A percentile compares a stretch with the other conserved stretches of the same genome.
phyloP scores from a whole-genome alignment of 805 yeast genomes.

The Myxozyma melibiosi region DNA sequence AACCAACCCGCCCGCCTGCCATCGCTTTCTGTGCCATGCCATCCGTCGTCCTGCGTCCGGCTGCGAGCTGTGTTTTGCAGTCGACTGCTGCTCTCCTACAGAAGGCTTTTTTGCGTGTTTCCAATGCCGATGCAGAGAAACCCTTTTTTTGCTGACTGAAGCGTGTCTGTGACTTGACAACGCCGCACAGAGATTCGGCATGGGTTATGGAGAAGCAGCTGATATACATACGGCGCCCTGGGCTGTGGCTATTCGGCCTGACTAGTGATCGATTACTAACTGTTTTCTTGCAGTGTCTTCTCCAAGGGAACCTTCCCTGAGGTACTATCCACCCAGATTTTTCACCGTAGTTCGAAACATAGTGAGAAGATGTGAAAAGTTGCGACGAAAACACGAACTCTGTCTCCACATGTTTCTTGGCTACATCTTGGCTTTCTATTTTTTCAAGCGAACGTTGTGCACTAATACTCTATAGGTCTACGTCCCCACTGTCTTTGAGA shows the following conservation, averaged over 20 bases:
- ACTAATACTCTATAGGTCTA: slow-evolving; percentile 51
- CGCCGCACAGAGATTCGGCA: slow-evolving; percentile 2
- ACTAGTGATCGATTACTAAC: neutral
- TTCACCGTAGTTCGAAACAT: too few species aligned
- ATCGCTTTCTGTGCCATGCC: neutral
- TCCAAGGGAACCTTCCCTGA: slow-evolving; percentile 91
- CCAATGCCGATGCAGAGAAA: too few species aligned
- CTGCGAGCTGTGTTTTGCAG: too few species aligned
- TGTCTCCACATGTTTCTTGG: too few species aligned
- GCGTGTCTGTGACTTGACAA: slow-evolving; percentile 1
- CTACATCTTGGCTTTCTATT: too few species aligned
- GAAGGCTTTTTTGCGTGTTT: too few species aligned
- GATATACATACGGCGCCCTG: too few species aligned
- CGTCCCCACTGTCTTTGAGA: slow-evolving; percentile 96
- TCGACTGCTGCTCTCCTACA: too few species aligned
- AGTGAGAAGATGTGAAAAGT: too few species aligned
- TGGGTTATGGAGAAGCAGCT: neutral
- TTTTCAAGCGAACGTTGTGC: too few species aligned
- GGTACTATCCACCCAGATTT: slow-evolving; percentile 33
- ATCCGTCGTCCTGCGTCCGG: neutral
- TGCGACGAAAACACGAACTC: too few species aligned
- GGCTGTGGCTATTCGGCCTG: neutral
- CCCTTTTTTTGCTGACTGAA: neutral
- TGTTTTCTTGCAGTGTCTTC: slow-evolving; percentile 50
- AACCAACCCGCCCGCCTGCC: too few species aligned